These are phyloP conservation scores for Rhodotorula sp. DNA, from an alignment of 1,284 basidiomycete genomes.

Conservation along the genomic window DNA sequence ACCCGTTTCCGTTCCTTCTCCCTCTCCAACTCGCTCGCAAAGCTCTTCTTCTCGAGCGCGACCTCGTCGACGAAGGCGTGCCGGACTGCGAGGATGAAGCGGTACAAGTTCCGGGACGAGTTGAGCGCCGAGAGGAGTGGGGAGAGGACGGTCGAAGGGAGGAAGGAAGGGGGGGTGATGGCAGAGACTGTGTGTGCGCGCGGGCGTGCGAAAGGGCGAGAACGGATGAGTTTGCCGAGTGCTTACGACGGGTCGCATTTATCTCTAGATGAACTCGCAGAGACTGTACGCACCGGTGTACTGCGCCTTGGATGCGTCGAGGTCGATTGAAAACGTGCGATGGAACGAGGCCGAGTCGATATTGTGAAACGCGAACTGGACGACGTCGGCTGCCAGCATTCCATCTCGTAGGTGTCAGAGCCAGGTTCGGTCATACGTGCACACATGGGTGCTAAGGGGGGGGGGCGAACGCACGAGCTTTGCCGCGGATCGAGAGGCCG, in stretches of 20 bases:
- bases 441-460: neutral
- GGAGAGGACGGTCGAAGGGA: constrained; percentile 14
- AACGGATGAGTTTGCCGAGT: neutral
- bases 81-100: constrained; percentile 43
- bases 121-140: constrained; percentile 41
- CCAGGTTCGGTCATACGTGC: too few relatives aligned
- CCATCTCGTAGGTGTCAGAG: too few relatives aligned
- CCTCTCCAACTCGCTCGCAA: constrained; percentile 13
- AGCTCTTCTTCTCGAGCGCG: constrained; percentile 21
- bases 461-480: constrained; percentile 28
- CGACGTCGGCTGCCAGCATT: constrained; percentile 33
- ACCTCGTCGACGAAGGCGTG: constrained; percentile 39
- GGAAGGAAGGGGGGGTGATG: constrained; percentile 8
- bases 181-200: constrained; percentile 1
- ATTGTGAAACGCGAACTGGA: constrained; percentile 44
- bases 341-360: constrained; percentile 40
- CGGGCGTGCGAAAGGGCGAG: neutral
- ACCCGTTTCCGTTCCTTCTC: constrained; percentile 11
- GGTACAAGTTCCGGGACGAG: constrained; percentile 38
- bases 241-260: neutral
- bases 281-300: constrained; percentile 29
- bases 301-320: constrained; percentile 39
- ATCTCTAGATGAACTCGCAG: neutral
- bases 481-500: constrained; percentile 42
- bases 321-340: constrained; percentile 42